Evolutionary conservation across 148 eudicot genomes (phyloP), one percentile per base, ranked within the genome.

Genomic region (Nyssa sinensis): DNA sequence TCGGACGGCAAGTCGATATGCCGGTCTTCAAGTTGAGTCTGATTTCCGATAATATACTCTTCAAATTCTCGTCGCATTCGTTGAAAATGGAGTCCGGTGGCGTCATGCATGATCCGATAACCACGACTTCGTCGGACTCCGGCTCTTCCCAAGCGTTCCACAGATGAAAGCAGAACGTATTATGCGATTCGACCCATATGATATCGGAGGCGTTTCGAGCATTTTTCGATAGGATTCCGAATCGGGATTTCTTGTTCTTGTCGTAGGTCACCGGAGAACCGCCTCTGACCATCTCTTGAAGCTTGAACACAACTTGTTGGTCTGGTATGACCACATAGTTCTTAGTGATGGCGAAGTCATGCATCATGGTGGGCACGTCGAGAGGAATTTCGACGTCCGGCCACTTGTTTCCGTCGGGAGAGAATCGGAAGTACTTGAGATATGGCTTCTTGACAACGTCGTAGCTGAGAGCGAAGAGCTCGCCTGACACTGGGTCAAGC

Each of bases 71-170:
- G 21, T 88, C 88, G 35, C 79, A 71, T 29, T 91, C 96, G 77
- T 91, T 91, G 85, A 91, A 91, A 31, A 91, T 80, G 0, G 93
- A 87, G 81, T 91, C 96, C 0, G 96, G 72, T 5, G 96, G 96
- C 0, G 92, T 88, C 92, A 91, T 91, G 81, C 92, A 91, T 5
- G 96, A 91, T 12, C 96, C 96, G 53, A 91, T 88, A 2, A 91
- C 93, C 0, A 91, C 91, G 11, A 91, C 66, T 41, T 86, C 93
- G 17, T 84, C 83, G 3, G 33, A 68, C n/a, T 78, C 87, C 0
- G 58, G 65, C 14, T 91, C 96, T 69, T 91, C 96, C 96, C 96
- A 88, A 0, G 96, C 91, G 41, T 91, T 91, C 96, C 96, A 91
- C 1, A 91, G 62, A 44, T 91, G 96, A 72, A 91, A 91, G 58